phyloP scores from a whole-genome alignment of 441 rosid species.

The Jatropha multifida region DNA sequence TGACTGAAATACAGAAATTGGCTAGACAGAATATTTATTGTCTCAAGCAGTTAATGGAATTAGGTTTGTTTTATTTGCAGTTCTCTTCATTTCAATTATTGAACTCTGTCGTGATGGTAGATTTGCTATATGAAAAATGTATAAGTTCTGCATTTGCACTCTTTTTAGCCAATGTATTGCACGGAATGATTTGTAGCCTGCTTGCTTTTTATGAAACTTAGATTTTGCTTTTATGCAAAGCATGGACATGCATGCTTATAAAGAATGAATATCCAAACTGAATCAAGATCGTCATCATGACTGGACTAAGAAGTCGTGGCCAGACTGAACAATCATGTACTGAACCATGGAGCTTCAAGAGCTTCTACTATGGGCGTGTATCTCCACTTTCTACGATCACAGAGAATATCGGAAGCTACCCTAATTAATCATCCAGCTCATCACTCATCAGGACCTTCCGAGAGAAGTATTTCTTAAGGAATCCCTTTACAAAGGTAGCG shows the following conservation, averaged over 20 bases:
- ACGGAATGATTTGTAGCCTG: not conserved
- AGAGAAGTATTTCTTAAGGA: no score
- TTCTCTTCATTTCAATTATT: conserved; percentile 9
- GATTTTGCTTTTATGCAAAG: not conserved
- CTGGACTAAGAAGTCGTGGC: no score
- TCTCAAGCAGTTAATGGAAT: conserved; percentile 18
- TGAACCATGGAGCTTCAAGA: no score
- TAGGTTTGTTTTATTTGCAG: conserved; percentile 9
- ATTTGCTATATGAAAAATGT: conserved; percentile 13
- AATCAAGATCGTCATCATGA: no score
- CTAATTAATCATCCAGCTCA: no score
- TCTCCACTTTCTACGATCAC: no score
- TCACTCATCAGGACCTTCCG: no score
- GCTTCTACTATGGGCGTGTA: no score
- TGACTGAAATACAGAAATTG: conserved; percentile 21
- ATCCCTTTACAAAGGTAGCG: no score
- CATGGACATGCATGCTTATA: not conserved
- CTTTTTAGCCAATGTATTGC: not conserved
- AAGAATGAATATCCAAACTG: not conserved
- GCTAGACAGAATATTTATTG: conserved; percentile 27
- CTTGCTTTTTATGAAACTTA: not conserved
- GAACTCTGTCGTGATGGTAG: conserved; percentile 13
- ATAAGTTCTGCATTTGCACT: conserved; percentile 6
- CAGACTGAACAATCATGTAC: no score
- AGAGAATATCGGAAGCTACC: no score